These are phyloP conservation scores for Endotrypanum monterogeii DNA, from an alignment of 208 protist species.

Conservation along the genomic window DNA sequence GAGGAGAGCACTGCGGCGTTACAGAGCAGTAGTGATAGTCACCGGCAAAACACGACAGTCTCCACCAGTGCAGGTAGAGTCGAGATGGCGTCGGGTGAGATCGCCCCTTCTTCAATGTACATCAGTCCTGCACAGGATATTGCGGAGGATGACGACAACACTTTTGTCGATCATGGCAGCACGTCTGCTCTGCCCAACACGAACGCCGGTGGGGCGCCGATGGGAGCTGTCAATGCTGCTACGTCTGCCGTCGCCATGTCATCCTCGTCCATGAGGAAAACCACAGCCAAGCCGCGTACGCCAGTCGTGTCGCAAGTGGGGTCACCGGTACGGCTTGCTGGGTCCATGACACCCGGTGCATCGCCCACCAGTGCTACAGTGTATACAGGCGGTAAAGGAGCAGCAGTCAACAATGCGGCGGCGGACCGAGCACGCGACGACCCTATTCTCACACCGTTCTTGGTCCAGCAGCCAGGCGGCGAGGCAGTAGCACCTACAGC, in stretches of 20 bases:
- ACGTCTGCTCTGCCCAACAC: slow-evolving; percentile 9
- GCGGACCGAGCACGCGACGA: slow-evolving; percentile 7
- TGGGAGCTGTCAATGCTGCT: neutral
- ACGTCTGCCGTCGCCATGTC: neutral
- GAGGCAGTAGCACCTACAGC: neutral
- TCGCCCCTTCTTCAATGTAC: slow-evolving; percentile 10
- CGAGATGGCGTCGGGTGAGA: slow-evolving; percentile 1
- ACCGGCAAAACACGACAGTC: neutral
- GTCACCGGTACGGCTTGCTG: neutral
- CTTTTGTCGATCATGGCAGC: slow-evolving; percentile 90
- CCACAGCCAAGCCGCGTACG: slow-evolving; percentile 1
- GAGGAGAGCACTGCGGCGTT: slow-evolving; percentile 8
- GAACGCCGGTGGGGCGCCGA: neutral
- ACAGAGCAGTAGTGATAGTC: slow-evolving; percentile 1
- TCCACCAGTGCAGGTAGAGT: neutral
- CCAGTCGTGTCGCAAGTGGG: neutral
- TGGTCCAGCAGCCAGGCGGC: neutral
- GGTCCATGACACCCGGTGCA: neutral
- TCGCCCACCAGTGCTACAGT: neutral
- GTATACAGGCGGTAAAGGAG: neutral
- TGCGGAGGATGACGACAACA: slow-evolving; percentile 77
- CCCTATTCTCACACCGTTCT: neutral
- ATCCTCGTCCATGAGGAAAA: slow-evolving; percentile 1
- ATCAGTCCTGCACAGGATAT: slow-evolving; percentile 9
- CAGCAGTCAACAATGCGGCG: neutral